Percentiles rank a stretch among this genome's conserved stretches.
phyloP scores from a whole-genome alignment of 495 filamentous ascomycete genomes.

The Evernia prunastri region DNA sequence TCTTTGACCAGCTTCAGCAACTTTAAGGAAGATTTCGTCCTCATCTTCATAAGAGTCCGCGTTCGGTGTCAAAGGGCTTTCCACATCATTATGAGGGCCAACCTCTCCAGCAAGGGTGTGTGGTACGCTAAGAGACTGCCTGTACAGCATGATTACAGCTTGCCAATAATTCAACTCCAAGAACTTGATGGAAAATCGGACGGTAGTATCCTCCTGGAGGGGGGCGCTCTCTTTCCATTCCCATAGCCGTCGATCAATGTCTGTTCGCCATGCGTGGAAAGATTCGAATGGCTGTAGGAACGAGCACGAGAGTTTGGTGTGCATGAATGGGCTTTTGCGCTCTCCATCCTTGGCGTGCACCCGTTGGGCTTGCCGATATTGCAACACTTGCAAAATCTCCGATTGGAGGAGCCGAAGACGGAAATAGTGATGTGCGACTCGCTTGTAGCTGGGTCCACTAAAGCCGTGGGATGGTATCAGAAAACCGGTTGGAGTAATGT shows the following conservation, averaged over 20 bases:
- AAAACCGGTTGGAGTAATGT: constrained; percentile 82
- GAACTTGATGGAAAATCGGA: constrained; percentile 79
- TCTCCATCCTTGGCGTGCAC: constrained; percentile 51
- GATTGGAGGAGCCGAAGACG: constrained; percentile 87
- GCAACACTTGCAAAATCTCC: constrained; percentile 88
- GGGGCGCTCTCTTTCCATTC: constrained; percentile 86
- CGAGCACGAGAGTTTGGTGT: constrained; percentile 71
- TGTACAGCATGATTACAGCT: constrained; percentile 92
- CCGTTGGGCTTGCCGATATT: constrained; percentile 74
- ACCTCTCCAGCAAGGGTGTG: constrained; percentile 74
- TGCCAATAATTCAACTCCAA: constrained; percentile 97
- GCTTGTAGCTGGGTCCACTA: constrained; percentile 69
- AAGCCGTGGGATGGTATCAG: constrained; percentile 43
- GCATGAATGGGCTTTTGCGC: constrained; percentile 61
- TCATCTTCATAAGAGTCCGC: constrained; percentile 71
- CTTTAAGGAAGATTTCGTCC: constrained; percentile 83
- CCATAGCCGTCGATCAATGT: constrained; percentile 74
- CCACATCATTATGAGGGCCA: constrained; percentile 59
- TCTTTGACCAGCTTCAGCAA: constrained; percentile 90
- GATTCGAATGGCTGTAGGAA: constrained; percentile 79
- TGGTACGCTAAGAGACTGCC: constrained; percentile 85
- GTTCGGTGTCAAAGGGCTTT: constrained; percentile 49
- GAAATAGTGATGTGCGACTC: constrained; percentile 86
- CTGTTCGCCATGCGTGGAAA: constrained; percentile 80
- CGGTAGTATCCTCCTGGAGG: constrained; percentile 67